phyloP scores from a whole-genome alignment of 2,329 filamentous ascomycete genomes.

The Nigrospora sphaerica region DNA sequence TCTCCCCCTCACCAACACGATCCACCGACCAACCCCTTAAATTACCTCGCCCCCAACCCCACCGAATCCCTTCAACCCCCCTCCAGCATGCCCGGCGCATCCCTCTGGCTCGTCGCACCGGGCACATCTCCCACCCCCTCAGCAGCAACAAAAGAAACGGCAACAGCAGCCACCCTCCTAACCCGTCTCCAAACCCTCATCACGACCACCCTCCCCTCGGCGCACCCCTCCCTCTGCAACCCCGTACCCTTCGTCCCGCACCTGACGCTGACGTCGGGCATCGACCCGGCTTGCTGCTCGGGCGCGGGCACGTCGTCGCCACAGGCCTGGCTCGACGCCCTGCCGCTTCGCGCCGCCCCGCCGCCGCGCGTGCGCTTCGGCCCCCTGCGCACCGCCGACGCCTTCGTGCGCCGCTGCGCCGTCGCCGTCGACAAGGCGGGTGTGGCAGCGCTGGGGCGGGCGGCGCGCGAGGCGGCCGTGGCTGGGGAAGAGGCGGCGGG shows the following conservation, averaged over 20 bases:
- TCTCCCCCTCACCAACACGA: too few species aligned
- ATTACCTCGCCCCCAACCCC: too few species aligned
- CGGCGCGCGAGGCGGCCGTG: slow-evolving; percentile 17
- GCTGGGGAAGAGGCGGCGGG: slow-evolving; percentile 16
- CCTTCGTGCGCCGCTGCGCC: slow-evolving; percentile 21
- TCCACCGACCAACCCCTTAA: too few species aligned
- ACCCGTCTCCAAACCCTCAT: slow-evolving; percentile 9
- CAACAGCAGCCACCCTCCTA: too few species aligned
- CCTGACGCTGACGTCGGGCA: slow-evolving; percentile 21
- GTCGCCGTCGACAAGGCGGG: slow-evolving; percentile 14
- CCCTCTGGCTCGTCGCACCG: slow-evolving; percentile 19
- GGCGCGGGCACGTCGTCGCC: too few species aligned
- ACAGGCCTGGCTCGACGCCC: slow-evolving; percentile 19
- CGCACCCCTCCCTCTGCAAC: too few species aligned
- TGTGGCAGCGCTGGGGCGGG: slow-evolving; percentile 11
- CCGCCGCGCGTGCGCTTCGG: slow-evolving; percentile 12
- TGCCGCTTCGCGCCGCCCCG: slow-evolving; percentile 9
- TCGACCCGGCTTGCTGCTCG: slow-evolving; percentile 13
- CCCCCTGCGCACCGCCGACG: slow-evolving; percentile 14
- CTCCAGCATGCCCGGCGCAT: slow-evolving; percentile 25
- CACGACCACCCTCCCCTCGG: background rate
- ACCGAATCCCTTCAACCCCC: too few species aligned
- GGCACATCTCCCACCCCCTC: slow-evolving; percentile 10
- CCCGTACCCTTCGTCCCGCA: slow-evolving; percentile 16
- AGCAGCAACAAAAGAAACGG: too few species aligned